Evolutionary conservation across 306 rosid genomes (phyloP).

Genomic region (Prunus dulcis): DNA sequence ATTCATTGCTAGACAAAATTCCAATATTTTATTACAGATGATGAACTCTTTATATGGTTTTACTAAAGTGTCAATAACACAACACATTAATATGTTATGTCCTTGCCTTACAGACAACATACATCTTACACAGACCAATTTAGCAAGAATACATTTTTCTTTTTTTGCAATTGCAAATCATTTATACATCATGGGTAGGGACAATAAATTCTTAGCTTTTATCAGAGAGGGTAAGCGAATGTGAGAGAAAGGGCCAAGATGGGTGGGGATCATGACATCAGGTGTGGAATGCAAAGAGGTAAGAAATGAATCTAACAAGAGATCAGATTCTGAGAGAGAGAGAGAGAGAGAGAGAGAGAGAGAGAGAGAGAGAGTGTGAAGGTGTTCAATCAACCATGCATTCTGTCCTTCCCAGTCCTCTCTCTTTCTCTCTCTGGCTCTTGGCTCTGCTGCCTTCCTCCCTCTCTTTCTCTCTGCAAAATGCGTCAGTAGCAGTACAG

Average conservation of each 20-base stretch:
- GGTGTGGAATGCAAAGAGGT: slow-evolving; percentile 37
- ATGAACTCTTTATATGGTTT: too few relatives aligned
- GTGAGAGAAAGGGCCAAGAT: neutral
- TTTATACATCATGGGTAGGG: neutral
- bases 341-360: neutral
- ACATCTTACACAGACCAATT: too few relatives aligned
- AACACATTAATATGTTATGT: too few relatives aligned
- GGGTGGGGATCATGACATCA: slow-evolving; percentile 34
- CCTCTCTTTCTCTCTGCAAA: neutral
- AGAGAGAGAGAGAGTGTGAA: neutral
- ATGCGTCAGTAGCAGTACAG: slow-evolving; percentile 7
- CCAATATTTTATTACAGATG: too few relatives aligned
- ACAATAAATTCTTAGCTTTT: neutral
- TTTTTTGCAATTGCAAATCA: neutral
- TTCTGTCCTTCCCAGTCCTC: slow-evolving; percentile 24
- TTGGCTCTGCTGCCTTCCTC: neutral
- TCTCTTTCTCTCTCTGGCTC: neutral
- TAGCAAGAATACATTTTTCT: too few relatives aligned
- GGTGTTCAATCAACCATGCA: slow-evolving; percentile 27
- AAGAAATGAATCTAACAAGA: slow-evolving; percentile 22
- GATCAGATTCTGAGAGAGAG: neutral
- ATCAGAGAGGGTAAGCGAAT: neutral
- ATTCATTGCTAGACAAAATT: too few relatives aligned
- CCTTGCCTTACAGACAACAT: too few relatives aligned
- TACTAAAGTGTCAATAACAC: too few relatives aligned